A percentile compares a stretch with the other conserved stretches of the same genome.
Evolutionary conservation across 495 filamentous ascomycete genomes (phyloP).

Genomic region (Hypomontagnella monticulosa): DNA sequence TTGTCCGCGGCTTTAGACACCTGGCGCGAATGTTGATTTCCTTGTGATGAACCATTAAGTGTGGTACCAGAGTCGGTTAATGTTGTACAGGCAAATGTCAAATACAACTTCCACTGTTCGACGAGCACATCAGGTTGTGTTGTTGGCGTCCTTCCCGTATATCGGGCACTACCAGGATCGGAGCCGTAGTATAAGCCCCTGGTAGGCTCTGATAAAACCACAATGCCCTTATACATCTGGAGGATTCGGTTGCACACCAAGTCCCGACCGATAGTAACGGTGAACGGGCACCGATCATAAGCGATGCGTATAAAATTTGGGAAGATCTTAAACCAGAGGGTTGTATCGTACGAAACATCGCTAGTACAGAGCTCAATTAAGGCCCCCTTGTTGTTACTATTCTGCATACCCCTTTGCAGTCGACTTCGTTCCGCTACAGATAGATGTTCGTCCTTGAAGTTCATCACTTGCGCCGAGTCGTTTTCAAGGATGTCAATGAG

Average conservation of each 20-base stretch:
- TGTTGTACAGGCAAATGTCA: conserved; percentile 96
- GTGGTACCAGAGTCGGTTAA: conserved; percentile 82
- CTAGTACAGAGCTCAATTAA: conserved; percentile 95
- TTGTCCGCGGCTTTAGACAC: conserved; percentile 84
- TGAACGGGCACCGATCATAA: conserved; percentile 89
- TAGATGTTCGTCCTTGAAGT: conserved; percentile 90
- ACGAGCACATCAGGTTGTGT: conserved; percentile 87
- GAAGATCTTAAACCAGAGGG: conserved; percentile 97
- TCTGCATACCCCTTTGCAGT: conserved; percentile 88
- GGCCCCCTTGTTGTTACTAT: conserved; percentile 83
- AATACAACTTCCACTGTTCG: conserved; percentile 98
- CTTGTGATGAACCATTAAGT: conserved; percentile 64
- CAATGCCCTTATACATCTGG: conserved; percentile 89
- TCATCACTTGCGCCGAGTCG: conserved; percentile 86
- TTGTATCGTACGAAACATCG: conserved; percentile 92
- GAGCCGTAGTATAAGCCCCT: conserved; percentile 66
- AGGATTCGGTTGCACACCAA: conserved; percentile 90
- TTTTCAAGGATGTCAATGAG: conserved; percentile 93
- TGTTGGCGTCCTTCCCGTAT: conserved; percentile 67
- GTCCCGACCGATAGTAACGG: conserved; percentile 87
- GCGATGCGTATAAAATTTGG: conserved; percentile 93
- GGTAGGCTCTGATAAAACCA: conserved; percentile 76
- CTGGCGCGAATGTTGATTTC: conserved; percentile 85
- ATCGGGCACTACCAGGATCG: conserved; percentile 55
- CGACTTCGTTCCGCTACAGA: conserved; percentile 93